Conservation (phyloP, 140 eudicot species). For the Cichorium intybus region DNA sequence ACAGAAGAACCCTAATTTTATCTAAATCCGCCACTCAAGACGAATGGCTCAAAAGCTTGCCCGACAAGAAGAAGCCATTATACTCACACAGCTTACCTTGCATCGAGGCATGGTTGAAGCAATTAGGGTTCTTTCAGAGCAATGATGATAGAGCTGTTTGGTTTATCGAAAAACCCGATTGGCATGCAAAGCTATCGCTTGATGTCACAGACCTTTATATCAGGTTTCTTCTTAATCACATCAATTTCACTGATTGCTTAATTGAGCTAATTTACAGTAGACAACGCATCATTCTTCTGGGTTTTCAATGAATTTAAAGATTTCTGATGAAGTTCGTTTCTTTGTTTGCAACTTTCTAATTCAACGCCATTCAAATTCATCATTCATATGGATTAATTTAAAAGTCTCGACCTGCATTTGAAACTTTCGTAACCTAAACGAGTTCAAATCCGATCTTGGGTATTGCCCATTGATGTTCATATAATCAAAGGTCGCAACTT, state of each 20-base stretch:
- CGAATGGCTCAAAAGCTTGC: conserved; percentile 77
- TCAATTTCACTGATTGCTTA: not conserved
- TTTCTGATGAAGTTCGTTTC: not conserved
- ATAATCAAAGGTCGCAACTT: conserved; percentile 10
- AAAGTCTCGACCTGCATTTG: not conserved
- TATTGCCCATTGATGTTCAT: not conserved
- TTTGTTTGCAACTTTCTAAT: not conserved
- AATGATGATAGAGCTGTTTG: conserved; percentile 85
- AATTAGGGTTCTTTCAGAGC: conserved; percentile 76
- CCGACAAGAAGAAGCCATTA: conserved; percentile 85
- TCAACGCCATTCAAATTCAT: not conserved
- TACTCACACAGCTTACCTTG: conserved; percentile 92
- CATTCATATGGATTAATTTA: not conserved
- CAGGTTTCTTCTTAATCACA: conserved; percentile 42
- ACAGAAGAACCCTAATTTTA: conserved; percentile 23
- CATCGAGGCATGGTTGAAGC: conserved; percentile 74
- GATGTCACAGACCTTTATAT: conserved; percentile 84
- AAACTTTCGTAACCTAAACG: not conserved
- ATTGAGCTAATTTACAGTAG: not conserved
- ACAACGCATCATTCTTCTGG: not conserved
- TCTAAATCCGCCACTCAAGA: conserved; percentile 47
- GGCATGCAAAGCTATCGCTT: conserved; percentile 91
- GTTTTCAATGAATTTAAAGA: not conserved
- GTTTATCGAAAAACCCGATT: conserved; percentile 70
- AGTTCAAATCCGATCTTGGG: conserved; percentile 1